These are phyloP conservation scores for Mucor circinelloides DNA, from an alignment of 371 early-diverging fungal species.

Conservation along the genomic window DNA sequence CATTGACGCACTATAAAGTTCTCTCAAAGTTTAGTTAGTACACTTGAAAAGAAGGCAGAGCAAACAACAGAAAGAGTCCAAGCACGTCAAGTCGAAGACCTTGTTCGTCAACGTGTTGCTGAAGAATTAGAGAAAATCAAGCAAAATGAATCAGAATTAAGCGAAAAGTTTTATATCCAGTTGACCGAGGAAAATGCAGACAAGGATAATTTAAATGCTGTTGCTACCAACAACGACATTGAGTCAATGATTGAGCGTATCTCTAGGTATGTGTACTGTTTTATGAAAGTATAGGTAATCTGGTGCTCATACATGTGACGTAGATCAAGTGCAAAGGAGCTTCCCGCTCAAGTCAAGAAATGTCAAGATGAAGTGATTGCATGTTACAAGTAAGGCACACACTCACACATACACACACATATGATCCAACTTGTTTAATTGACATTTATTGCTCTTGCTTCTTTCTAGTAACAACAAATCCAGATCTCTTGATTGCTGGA, in stretches of 20 bases:
- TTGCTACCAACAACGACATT: slow-evolving; percentile 7
- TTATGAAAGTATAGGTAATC: not conserved
- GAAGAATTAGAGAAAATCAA: slow-evolving; percentile 29
- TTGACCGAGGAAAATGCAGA: slow-evolving; percentile 12
- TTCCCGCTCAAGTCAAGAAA: slow-evolving; percentile 17
- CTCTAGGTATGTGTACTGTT: slow-evolving; percentile 3
- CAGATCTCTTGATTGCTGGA: slow-evolving; percentile 29
- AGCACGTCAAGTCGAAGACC: slow-evolving; percentile 23
- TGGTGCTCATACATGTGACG: not conserved
- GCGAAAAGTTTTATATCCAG: slow-evolving; percentile 13
- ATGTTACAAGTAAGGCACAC: slow-evolving; percentile 25
- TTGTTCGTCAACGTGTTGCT: slow-evolving; percentile 25
- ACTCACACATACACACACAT: not conserved
- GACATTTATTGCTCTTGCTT: not conserved
- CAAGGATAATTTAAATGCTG: not conserved
- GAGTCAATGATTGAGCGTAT: slow-evolving; percentile 22
- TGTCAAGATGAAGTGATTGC: slow-evolving; percentile 25
- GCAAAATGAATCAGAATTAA: slow-evolving; percentile 11
- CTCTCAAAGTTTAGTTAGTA: slow-evolving; percentile 18
- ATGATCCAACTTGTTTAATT: not conserved
- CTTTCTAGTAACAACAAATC: slow-evolving; percentile 20
- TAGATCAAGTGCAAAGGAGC: slow-evolving; percentile 23
- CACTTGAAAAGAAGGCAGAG: slow-evolving; percentile 28
- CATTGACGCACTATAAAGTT: slow-evolving; percentile 5
- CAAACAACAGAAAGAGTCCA: slow-evolving; percentile 17